phyloP scores from a whole-genome alignment of 352 stramenopile species.

The Blastocystis sp. region DNA sequence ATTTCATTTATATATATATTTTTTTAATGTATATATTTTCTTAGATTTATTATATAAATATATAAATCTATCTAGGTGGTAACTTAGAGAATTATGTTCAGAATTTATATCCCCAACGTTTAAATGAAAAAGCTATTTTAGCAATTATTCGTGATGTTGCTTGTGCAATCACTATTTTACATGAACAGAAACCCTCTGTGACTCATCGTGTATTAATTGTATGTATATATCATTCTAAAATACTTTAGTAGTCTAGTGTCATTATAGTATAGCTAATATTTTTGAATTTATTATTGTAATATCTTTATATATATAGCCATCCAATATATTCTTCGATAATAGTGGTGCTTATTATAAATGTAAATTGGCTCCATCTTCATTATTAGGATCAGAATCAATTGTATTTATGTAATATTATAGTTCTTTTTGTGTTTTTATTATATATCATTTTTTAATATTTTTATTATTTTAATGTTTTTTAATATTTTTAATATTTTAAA shows the following conservation, averaged over 20 bases:
- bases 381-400: conserved; percentile 26
- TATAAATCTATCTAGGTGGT: no score
- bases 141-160: conserved; percentile 23
- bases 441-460: neutral
- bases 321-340: conserved; percentile 18
- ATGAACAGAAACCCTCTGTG: conserved; percentile 3
- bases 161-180: conserved; percentile 16
- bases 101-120: conserved; percentile 16
- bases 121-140: conserved; percentile 22
- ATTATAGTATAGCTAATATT: no score
- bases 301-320: conserved; percentile 2
- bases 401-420: neutral
- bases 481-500: no score
- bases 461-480: no score
- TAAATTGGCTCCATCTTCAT: conserved; percentile 13
- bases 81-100: no score
- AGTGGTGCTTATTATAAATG: conserved; percentile 32
- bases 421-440: no score
- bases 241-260: no score
- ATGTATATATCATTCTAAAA: no score
- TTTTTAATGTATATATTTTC: no score
- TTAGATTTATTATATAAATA: no score
- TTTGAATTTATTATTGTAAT: neutral
- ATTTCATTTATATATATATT: conserved; percentile 14
- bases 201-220: conserved; percentile 31